These are phyloP conservation scores for Hypocrella siamensis DNA, from an alignment of 2,329 filamentous ascomycete genomes.

Conservation along the genomic window DNA sequence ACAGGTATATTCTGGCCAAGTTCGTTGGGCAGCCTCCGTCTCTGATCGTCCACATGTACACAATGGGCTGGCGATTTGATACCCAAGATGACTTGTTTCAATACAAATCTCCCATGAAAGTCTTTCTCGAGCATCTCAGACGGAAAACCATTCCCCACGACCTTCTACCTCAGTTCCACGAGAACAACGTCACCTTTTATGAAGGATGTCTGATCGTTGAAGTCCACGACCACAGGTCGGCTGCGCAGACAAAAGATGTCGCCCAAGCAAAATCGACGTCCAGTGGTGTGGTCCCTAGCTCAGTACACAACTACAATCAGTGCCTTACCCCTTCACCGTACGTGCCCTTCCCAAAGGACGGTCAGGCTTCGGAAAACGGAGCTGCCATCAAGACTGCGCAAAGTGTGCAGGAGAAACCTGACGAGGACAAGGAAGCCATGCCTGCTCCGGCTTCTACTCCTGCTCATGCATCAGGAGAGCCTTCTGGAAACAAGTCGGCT, in stretches of 20 bases:
- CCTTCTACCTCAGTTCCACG: conserved; percentile 62
- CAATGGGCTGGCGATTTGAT: conserved; percentile 81
- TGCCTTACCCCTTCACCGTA: conserved; percentile 83
- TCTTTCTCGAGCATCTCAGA: conserved; percentile 63
- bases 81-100: conserved; percentile 83
- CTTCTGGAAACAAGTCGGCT: conserved; percentile 14
- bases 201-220: conserved; percentile 92
- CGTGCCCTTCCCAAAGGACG: conserved; percentile 55
- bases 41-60: conserved; percentile 71
- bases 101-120: conserved; percentile 83
- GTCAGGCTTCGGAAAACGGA: conserved; percentile 20
- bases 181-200: conserved; percentile 65
- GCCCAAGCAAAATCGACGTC: conserved; percentile 32
- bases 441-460: conserved; percentile 35
- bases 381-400: conserved; percentile 19
- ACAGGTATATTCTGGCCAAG: conserved; percentile 69
- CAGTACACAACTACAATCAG: conserved; percentile 82
- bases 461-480: conserved; percentile 28
- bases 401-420: conserved; percentile 12
- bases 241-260: conserved; percentile 42
- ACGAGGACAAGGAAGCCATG: conserved; percentile 43
- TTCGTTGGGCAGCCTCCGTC: conserved; percentile 64
- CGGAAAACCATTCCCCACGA: conserved; percentile 75
- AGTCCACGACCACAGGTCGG: conserved; percentile 72
- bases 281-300: conserved; percentile 54